A percentile compares a stretch with the other conserved stretches of the same genome.
Conservation (phyloP, 164 flowering plant species). For the Tetracentron sinense region DNA sequence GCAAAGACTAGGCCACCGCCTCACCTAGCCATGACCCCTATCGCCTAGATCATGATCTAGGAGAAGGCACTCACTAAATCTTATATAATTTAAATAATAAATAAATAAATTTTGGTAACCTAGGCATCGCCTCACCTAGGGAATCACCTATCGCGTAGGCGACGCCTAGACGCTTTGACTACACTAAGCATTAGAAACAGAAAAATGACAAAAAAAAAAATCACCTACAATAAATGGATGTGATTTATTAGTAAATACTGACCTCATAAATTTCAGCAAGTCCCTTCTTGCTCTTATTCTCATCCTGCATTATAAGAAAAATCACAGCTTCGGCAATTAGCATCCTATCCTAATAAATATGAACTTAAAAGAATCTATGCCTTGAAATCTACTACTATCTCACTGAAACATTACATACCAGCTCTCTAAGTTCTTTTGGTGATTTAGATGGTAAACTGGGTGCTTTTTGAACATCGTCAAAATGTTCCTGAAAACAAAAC, state of each 20-base stretch:
- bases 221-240: neutral
- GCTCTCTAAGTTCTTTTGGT: constrained; percentile 64
- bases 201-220: neutral
- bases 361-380: neutral
- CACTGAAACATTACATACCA: constrained; percentile 40
- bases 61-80: no score
- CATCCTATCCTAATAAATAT: neutral
- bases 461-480: constrained; percentile 71
- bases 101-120: no score
- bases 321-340: neutral
- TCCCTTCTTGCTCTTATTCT: constrained; percentile 91
- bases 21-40: no score
- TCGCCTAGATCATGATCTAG: no score
- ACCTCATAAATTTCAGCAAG: constrained; percentile 94
- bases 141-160: no score
- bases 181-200: neutral
- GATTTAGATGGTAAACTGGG: constrained; percentile 53
- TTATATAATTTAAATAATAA: no score
- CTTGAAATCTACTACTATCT: neutral
- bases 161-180: no score
- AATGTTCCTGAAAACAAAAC: constrained; percentile 52
- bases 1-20: no score
- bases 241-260: constrained; percentile 12
- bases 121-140: no score
- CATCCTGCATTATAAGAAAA: constrained; percentile 56